These are phyloP conservation scores for Tylopilus orsonianus DNA, from an alignment of 1,284 basidiomycete species.

Conservation along the genomic window DNA sequence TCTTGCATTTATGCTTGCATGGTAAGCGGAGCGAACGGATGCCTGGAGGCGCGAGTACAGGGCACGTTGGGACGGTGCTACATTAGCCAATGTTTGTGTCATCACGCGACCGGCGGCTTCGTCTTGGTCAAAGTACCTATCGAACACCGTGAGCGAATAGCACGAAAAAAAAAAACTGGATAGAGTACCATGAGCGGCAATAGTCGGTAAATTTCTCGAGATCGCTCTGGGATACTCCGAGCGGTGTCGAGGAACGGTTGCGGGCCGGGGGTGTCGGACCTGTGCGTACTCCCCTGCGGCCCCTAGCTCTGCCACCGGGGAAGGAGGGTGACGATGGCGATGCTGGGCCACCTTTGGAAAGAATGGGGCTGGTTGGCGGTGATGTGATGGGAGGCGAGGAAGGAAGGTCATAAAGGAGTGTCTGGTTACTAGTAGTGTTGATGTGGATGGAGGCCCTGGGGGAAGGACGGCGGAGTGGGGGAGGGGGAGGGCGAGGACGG, in stretches of 20 bases:
- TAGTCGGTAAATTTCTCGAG: slow-evolving; percentile 71
- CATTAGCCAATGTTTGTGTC: slow-evolving; percentile 72
- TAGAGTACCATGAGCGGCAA: slow-evolving; percentile 65
- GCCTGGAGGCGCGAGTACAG: slow-evolving; percentile 76
- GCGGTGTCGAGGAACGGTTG: slow-evolving; percentile 64
- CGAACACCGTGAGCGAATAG: slow-evolving; percentile 8
- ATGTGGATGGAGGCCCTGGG: slow-evolving; percentile 45
- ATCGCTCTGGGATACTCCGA: slow-evolving; percentile 56
- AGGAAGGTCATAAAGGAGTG: slow-evolving; percentile 75
- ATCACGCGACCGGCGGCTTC: slow-evolving; percentile 69
- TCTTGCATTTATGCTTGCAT: slow-evolving; percentile 66
- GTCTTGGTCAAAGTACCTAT: slow-evolving; percentile 78
- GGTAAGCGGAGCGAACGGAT: slow-evolving; percentile 72
- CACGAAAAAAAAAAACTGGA: not conserved
- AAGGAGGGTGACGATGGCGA: slow-evolving; percentile 64
- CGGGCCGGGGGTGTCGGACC: slow-evolving; percentile 50
- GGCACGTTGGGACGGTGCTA: slow-evolving; percentile 76
- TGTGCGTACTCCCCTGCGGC: slow-evolving; percentile 47
- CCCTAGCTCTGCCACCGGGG: slow-evolving; percentile 39
- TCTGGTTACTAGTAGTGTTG: slow-evolving; percentile 38
- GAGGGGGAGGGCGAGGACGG: slow-evolving; percentile 60
- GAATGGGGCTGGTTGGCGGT: slow-evolving; percentile 49
- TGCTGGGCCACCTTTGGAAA: slow-evolving; percentile 36
- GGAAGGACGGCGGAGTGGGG: slow-evolving; percentile 56
- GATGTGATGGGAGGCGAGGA: slow-evolving; percentile 49